phyloP scores from a whole-genome alignment of 805 yeast species.

The Candida hungchunana region DNA sequence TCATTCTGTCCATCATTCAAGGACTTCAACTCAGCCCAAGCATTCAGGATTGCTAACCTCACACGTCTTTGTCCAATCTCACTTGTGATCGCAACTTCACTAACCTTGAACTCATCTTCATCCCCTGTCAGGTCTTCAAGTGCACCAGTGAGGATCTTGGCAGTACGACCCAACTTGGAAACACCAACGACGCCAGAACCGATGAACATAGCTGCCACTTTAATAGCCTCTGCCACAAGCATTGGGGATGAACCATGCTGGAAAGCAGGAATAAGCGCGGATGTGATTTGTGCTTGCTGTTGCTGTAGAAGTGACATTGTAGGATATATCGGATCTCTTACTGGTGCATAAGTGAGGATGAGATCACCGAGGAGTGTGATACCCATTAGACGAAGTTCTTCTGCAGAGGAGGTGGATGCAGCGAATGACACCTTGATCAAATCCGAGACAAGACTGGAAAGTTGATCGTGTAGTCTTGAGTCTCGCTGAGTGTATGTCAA shows the following conservation, averaged over 20 bases:
- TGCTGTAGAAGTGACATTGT: slow-evolving; percentile 74
- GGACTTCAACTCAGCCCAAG: slow-evolving; percentile 65
- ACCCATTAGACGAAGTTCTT: slow-evolving; percentile 59
- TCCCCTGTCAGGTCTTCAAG: slow-evolving; percentile 48
- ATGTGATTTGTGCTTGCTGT: slow-evolving; percentile 90
- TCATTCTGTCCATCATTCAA: slow-evolving; percentile 27
- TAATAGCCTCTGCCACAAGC: slow-evolving; percentile 72
- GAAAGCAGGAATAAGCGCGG: slow-evolving; percentile 88
- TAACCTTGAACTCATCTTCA: slow-evolving; percentile 41
- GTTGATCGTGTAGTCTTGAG: slow-evolving; percentile 33
- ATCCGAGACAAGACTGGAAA: slow-evolving; percentile 51
- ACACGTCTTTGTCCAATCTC: slow-evolving; percentile 41
- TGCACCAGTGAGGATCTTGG: slow-evolving; percentile 60
- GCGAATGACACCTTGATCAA: slow-evolving; percentile 74
- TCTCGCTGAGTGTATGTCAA: slow-evolving; percentile 38
- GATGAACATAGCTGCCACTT: slow-evolving; percentile 72
- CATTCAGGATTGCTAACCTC: slow-evolving; percentile 56
- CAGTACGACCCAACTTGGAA: slow-evolving; percentile 47
- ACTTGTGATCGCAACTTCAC: slow-evolving; percentile 47
- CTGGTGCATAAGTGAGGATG: slow-evolving; percentile 53
- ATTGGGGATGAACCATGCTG: slow-evolving; percentile 65
- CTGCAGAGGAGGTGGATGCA: slow-evolving; percentile 71
- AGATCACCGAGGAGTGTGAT: slow-evolving; percentile 60
- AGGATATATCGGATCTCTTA: slow-evolving; percentile 69
- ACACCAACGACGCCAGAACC: slow-evolving; percentile 53